Conservation (phyloP, 2,329 filamentous ascomycete species). For the Esteya vermicola region DNA sequence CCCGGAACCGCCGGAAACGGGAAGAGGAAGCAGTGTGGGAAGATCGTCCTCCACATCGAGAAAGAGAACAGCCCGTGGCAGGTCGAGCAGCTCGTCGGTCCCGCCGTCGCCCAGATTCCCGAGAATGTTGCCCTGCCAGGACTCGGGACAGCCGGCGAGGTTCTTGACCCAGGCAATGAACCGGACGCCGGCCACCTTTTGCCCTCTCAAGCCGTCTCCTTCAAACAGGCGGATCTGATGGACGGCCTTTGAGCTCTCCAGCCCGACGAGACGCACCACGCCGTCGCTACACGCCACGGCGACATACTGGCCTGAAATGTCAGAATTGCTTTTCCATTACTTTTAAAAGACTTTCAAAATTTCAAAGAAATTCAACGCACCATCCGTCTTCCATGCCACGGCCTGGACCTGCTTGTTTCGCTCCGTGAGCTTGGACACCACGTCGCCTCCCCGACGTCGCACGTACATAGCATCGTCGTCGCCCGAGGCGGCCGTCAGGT, state of each 20-base stretch:
- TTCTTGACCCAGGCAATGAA: slow-evolving; percentile 40
- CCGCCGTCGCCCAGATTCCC: slow-evolving; percentile 15
- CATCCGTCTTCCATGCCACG: slow-evolving; percentile 54
- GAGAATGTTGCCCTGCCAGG: slow-evolving; percentile 18
- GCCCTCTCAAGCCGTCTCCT: too few species aligned
- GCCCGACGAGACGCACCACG: slow-evolving; percentile 58
- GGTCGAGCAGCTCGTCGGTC: slow-evolving; percentile 27
- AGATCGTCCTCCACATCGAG: slow-evolving; percentile 64
- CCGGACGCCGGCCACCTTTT: slow-evolving; percentile 27
- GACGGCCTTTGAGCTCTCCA: slow-evolving; percentile 69
- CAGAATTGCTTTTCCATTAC: neutral
- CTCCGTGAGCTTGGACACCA: slow-evolving; percentile 33
- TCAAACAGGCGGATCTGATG: slow-evolving; percentile 50
- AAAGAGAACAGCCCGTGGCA: slow-evolving; percentile 60
- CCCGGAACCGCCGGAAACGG: slow-evolving; percentile 48
- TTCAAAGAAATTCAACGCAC: slow-evolving; percentile 26
- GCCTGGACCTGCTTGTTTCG: slow-evolving; percentile 28
- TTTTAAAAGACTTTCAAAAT: slow-evolving; percentile 6
- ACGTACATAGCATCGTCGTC: slow-evolving; percentile 52
- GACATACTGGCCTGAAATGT: slow-evolving; percentile 50
- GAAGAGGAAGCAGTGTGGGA: slow-evolving; percentile 61
- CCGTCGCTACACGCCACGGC: slow-evolving; percentile 78
- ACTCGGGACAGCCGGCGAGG: slow-evolving; percentile 17
- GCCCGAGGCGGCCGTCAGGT: slow-evolving; percentile 64
- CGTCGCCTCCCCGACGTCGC: slow-evolving; percentile 64